phyloP scores from a whole-genome alignment of 805 yeast genomes.

The Suhomyces sp. region DNA sequence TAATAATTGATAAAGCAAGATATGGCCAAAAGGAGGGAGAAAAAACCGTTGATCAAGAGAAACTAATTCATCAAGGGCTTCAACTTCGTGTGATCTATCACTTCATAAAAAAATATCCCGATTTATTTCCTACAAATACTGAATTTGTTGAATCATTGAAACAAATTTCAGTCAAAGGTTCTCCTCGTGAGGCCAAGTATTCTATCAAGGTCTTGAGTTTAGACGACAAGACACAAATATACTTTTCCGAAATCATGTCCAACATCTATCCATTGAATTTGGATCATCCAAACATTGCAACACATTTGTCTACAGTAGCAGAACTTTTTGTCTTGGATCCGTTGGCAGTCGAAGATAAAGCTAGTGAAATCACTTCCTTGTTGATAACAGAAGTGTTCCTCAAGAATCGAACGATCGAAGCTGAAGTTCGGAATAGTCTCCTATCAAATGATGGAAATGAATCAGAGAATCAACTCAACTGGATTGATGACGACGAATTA shows the following conservation, averaged over 20 bases:
- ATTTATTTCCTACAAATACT: constrained; percentile 45
- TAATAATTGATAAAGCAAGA: constrained; percentile 26
- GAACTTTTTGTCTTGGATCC: constrained; percentile 56
- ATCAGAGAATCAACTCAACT: constrained; percentile 29
- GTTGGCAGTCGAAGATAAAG: constrained; percentile 47
- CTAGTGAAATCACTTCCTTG: constrained; percentile 57
- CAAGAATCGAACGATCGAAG: constrained; percentile 43
- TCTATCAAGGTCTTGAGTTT: constrained; percentile 58
- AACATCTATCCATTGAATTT: constrained; percentile 52
- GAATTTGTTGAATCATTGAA: constrained; percentile 46
- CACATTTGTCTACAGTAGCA: constrained; percentile 59
- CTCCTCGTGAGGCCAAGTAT: constrained; percentile 62
- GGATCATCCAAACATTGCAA: constrained; percentile 39
- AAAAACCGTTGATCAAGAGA: constrained; percentile 11
- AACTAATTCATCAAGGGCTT: constrained; percentile 25
- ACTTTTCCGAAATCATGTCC: constrained; percentile 38
- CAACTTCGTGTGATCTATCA: constrained; percentile 62
- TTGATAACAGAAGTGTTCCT: constrained; percentile 64
- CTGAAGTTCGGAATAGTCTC: no score
- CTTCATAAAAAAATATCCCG: constrained; percentile 52
- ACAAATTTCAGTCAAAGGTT: constrained; percentile 49
- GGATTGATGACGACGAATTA: constrained; percentile 49
- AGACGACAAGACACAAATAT: constrained; percentile 41
- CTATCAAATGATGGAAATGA: constrained; percentile 31
- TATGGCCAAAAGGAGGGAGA: constrained; percentile 17